These are phyloP conservation scores for Aspergillus intermedius DNA, from an alignment of 2,329 filamentous ascomycete species.

Conservation along the genomic window DNA sequence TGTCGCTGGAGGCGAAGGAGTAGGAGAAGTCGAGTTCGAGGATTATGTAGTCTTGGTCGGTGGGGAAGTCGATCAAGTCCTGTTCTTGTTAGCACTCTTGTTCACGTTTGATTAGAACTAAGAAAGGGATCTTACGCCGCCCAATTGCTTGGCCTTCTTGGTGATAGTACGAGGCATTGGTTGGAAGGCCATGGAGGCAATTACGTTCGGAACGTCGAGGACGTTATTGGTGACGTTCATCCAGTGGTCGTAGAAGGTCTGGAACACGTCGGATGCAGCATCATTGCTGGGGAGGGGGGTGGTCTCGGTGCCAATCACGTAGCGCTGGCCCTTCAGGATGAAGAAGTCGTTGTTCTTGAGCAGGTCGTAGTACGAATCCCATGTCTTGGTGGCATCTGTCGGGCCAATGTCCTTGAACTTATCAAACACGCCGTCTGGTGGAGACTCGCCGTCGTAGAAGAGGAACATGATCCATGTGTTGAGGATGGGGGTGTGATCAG, in stretches of 20 bases:
- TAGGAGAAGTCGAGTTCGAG: conserved; percentile 43
- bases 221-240: conserved; percentile 24
- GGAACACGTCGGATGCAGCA: conserved; percentile 24
- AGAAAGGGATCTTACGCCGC: conserved; percentile 27
- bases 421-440: conserved; percentile 49
- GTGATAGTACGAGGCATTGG: conserved; percentile 30
- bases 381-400: conserved; percentile 43
- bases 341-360: conserved; percentile 39
- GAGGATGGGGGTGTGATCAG: conserved; percentile 42
- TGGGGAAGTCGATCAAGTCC: conserved; percentile 38
- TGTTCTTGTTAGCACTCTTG: conserved; percentile 7
- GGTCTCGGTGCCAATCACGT: conserved; percentile 36
- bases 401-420: conserved; percentile 48
- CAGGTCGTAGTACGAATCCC: conserved; percentile 42
- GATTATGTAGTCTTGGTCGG: conserved; percentile 37
- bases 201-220: conserved; percentile 19
- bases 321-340: conserved; percentile 32
- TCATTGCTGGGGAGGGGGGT: conserved; percentile 29
- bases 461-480: conserved; percentile 56
- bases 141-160: conserved; percentile 26
- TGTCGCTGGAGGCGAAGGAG: conserved; percentile 25
- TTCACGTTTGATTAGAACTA: background rate
- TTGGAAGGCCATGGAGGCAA: conserved; percentile 33
- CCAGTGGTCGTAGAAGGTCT: conserved; percentile 28
- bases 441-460: conserved; percentile 55